Conservation (phyloP, 345 rosid species). For the Moricandia moricandioides region DNA sequence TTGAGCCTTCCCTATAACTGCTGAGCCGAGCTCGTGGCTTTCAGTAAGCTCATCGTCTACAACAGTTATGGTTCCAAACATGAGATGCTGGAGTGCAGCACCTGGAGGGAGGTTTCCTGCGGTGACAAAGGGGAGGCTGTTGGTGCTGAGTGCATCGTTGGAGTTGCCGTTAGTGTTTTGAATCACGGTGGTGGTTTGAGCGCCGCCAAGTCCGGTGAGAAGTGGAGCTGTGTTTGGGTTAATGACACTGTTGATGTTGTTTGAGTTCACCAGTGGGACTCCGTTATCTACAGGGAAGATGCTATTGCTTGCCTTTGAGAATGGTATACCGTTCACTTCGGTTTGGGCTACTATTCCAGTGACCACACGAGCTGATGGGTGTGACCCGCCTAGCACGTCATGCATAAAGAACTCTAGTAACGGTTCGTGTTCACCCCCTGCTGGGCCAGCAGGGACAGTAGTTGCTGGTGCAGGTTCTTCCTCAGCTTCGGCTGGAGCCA, state of each 20-base stretch:
- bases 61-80: conserved; percentile 86
- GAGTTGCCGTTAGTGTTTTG: conserved; percentile 68
- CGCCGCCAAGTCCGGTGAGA: conserved; percentile 73
- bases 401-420: conserved; percentile 80
- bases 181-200: conserved; percentile 53
- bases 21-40: conserved; percentile 78
- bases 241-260: conserved; percentile 49
- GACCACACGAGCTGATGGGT: conserved; percentile 75
- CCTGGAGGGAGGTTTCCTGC: conserved; percentile 86
- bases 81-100: conserved; percentile 65
- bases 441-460: conserved; percentile 26
- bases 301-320: conserved; percentile 68
- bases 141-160: conserved; percentile 43
- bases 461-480: conserved; percentile 8
- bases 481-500: conserved; percentile 37
- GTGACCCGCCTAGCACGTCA: conserved; percentile 65
- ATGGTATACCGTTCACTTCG: conserved; percentile 74
- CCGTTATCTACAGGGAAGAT: conserved; percentile 69
- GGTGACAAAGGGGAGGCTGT: conserved; percentile 74
- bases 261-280: conserved; percentile 50
- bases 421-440: conserved; percentile 35
- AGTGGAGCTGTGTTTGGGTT: conserved; percentile 71
- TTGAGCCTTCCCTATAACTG: conserved; percentile 71
- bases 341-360: conserved; percentile 75
- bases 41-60: conserved; percentile 81